Conservation (phyloP, 495 filamentous ascomycete species). For the Talaromyces wortmannii region DNA sequence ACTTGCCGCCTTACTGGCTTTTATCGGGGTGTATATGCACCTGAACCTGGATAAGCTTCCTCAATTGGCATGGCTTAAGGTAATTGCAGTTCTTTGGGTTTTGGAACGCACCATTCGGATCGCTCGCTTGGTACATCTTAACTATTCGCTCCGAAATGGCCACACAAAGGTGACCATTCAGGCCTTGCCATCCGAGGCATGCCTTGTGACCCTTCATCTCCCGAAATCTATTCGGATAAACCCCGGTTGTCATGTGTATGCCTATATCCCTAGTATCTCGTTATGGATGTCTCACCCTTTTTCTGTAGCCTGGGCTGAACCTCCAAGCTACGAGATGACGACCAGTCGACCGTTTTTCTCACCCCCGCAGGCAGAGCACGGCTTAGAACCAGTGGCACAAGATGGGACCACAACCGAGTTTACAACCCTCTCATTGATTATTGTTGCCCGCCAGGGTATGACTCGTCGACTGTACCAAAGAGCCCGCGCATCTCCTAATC, state of each 20-base stretch:
- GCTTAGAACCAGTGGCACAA: neutral
- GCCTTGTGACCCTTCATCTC: conserved; percentile 49
- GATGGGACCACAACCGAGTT: conserved; percentile 6
- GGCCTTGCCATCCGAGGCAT: conserved; percentile 26
- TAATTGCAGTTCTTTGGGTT: conserved; percentile 51
- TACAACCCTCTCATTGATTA: conserved; percentile 59
- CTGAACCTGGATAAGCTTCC: conserved; percentile 42
- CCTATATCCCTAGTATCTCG: conserved; percentile 63
- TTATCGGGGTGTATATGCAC: conserved; percentile 57
- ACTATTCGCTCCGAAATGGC: conserved; percentile 12
- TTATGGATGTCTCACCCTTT: conserved; percentile 45
- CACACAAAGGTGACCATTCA: conserved; percentile 17
- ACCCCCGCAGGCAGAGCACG: conserved; percentile 6
- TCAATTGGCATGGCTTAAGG: conserved; percentile 46
- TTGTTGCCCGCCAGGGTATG: conserved; percentile 64
- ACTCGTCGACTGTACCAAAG: conserved; percentile 54
- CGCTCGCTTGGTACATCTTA: conserved; percentile 48
- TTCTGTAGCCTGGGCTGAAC: conserved; percentile 30
- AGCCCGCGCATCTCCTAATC: conserved; percentile 41
- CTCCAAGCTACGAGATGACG: neutral
- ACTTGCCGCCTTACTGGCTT: conserved; percentile 39
- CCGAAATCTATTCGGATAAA: conserved; percentile 61
- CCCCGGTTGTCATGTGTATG: conserved; percentile 63
- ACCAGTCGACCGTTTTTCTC: conserved; percentile 1
- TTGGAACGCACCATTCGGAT: conserved; percentile 46